Percentiles rank a stretch among this genome's conserved stretches.
phyloP scores from a whole-genome alignment of 768 basidiomycete genomes.

The Dendrothele bispora region DNA sequence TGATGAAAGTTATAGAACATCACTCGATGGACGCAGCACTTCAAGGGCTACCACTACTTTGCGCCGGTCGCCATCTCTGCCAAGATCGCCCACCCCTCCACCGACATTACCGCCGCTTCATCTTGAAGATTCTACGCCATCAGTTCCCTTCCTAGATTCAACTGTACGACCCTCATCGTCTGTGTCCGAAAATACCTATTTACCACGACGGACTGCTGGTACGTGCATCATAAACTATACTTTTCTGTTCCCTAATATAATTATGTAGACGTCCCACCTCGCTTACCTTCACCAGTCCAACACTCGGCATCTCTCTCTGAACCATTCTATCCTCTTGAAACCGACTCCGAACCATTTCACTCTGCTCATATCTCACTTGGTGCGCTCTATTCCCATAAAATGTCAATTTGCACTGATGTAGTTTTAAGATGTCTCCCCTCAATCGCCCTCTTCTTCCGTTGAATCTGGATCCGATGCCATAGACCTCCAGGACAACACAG shows the following conservation, averaged over 20 bases:
- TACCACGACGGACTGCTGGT: background rate
- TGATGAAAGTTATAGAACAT: slow-evolving; percentile 40
- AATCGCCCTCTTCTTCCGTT: too few relatives aligned
- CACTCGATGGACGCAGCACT: slow-evolving; percentile 51
- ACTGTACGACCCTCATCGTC: background rate
- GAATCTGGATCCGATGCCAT: too few relatives aligned
- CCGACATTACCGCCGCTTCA: slow-evolving; percentile 8
- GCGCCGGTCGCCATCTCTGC: slow-evolving; percentile 30
- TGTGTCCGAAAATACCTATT: background rate
- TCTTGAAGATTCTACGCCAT: slow-evolving; percentile 3
- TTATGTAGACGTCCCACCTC: slow-evolving; percentile 4
- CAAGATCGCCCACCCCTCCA: slow-evolving; percentile 6
- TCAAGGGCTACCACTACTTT: slow-evolving; percentile 54
- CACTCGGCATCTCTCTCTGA: background rate
- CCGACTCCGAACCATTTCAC: background rate
- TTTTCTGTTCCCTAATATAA: background rate
- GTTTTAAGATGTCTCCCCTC: too few relatives aligned
- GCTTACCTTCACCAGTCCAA: slow-evolving; percentile 4
- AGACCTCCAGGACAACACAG: too few relatives aligned
- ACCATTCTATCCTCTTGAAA: background rate
- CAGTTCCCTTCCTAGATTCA: background rate
- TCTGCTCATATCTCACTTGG: background rate
- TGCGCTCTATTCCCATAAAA: too few relatives aligned
- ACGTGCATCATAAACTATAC: too few relatives aligned
- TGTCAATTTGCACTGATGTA: too few relatives aligned